Conservation (phyloP, 163 green algal genomes). For the Chlamydomonas reinhardtii region DNA sequence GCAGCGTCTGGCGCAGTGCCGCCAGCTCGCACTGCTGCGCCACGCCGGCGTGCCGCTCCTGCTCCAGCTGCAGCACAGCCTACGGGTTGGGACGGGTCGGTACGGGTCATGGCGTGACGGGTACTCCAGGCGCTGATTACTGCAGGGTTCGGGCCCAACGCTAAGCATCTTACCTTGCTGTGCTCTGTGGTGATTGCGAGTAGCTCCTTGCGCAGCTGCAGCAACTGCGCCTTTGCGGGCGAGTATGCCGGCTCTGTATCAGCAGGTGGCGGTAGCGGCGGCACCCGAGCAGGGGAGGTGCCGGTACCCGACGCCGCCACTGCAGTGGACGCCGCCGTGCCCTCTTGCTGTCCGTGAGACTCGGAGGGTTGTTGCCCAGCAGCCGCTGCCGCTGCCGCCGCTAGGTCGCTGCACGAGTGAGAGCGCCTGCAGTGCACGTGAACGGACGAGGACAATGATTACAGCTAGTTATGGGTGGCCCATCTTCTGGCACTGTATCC, state of each 20-base stretch:
- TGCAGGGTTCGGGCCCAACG: no score
- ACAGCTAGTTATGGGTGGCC: no score
- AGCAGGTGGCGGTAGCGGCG: no score
- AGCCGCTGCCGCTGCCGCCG: not conserved
- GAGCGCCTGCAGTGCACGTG: not conserved
- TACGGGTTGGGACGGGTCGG: no score
- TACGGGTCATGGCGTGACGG: no score
- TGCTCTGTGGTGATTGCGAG: not conserved
- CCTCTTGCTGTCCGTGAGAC: not conserved
- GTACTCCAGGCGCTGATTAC: no score
- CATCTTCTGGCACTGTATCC: not conserved
- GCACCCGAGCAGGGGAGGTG: no score
- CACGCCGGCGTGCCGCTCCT: conserved; percentile 49
- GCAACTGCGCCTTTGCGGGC: not conserved
- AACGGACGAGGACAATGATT: no score
- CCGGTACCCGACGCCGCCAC: no score
- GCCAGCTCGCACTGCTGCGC: conserved; percentile 48
- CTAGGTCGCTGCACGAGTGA: conserved; percentile 32
- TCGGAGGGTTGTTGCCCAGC: not conserved
- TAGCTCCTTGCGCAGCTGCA: conserved; percentile 21
- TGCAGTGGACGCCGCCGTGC: not conserved
- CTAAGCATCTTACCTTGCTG: conserved; percentile 46
- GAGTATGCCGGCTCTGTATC: no score
- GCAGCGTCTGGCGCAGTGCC: not conserved
- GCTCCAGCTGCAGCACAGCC: conserved; percentile 49